These are phyloP conservation scores for Cercospora canescens DNA, from an alignment of 2,329 filamentous ascomycete genomes.

Conservation along the genomic window DNA sequence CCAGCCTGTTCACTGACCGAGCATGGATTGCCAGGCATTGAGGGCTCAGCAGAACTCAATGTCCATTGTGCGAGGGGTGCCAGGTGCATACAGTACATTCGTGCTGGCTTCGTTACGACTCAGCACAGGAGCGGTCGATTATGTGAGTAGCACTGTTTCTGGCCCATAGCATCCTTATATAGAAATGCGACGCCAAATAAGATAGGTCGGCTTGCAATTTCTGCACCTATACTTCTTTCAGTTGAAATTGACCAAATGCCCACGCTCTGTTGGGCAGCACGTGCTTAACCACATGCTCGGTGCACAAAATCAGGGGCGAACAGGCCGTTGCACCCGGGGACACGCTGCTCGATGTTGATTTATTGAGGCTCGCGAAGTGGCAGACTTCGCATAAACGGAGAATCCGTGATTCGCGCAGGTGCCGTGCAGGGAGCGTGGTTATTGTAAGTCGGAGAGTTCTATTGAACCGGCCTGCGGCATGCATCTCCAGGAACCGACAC, in stretches of 20 bases:
- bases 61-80: neutral
- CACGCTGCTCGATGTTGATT: neutral
- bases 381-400: neutral
- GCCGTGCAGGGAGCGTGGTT: neutral
- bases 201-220: no score
- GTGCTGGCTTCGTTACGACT: neutral
- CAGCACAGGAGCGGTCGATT: neutral
- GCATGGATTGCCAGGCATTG: neutral
- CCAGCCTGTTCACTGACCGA: neutral
- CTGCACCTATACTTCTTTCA: no score
- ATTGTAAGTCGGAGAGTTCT: neutral
- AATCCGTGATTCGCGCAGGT: neutral
- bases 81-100: neutral
- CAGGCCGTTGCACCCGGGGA: neutral
- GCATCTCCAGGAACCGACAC: neutral
- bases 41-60: neutral
- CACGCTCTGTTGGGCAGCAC: neutral
- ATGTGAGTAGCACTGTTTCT: neutral
- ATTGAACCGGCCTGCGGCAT: neutral
- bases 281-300: neutral
- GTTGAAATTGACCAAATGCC: no score
- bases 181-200: no score
- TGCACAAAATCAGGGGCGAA: neutral
- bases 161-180: neutral
- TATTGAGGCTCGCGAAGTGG: neutral